phyloP scores from a whole-genome alignment of 1,284 basidiomycete species.

The Trametes versicolor region DNA sequence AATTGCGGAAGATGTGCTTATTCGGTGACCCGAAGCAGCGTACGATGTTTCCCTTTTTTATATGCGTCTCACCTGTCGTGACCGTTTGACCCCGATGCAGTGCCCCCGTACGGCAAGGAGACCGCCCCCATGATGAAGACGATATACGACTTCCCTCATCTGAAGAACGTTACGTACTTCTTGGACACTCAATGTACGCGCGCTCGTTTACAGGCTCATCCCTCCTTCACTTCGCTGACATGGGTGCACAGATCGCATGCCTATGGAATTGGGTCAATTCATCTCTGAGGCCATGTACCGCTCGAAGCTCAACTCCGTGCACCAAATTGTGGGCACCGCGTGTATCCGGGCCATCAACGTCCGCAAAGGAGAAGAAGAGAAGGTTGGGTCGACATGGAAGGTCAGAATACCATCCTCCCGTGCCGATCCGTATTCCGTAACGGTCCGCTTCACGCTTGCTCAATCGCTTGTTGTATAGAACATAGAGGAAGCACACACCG shows the following conservation, averaged over 20 bases:
- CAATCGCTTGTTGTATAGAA: slow-evolving; percentile 48
- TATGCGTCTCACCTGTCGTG: too few relatives aligned
- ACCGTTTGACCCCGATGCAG: too few relatives aligned
- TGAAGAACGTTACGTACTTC: slow-evolving; percentile 48
- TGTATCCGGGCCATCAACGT: slow-evolving; percentile 54
- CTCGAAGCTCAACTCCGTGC: slow-evolving; percentile 48
- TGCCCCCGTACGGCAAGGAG: slow-evolving; percentile 59
- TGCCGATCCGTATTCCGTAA: too few relatives aligned
- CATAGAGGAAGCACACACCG: slow-evolving; percentile 48
- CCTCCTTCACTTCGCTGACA: too few relatives aligned
- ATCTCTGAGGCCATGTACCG: slow-evolving; percentile 57
- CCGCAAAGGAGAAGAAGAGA: slow-evolving; percentile 49
- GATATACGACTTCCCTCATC: slow-evolving; percentile 57
- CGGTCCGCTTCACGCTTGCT: not conserved
- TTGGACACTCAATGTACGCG: slow-evolving; percentile 58
- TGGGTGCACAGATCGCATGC: slow-evolving; percentile 56
- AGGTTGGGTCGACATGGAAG: slow-evolving; percentile 52
- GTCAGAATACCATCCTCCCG: slow-evolving; percentile 48
- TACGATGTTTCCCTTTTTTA: too few relatives aligned
- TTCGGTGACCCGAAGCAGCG: slow-evolving; percentile 60
- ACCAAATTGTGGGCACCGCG: slow-evolving; percentile 39
- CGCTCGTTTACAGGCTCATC: too few relatives aligned
- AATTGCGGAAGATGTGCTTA: slow-evolving; percentile 49
- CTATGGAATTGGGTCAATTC: slow-evolving; percentile 55
- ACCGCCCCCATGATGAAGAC: slow-evolving; percentile 50